Conservation (phyloP, 768 basidiomycete species). For the Tulasnella sp. region DNA sequence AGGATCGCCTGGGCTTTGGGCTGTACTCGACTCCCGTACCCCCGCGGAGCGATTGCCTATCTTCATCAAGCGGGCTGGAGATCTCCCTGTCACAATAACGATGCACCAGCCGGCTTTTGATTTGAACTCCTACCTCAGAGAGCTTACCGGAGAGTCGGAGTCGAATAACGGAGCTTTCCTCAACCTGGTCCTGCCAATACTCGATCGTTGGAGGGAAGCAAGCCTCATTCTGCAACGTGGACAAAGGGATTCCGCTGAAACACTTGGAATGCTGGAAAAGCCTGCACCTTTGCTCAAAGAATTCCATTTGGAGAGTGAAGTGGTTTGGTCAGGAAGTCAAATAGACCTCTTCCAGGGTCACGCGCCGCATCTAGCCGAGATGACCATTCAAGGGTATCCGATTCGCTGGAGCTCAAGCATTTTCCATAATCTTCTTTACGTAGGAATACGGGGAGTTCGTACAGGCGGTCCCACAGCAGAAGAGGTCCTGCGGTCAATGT, state of each 20-base stretch:
- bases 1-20: neutral
- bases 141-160: too few species aligned
- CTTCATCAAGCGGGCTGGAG: too few species aligned
- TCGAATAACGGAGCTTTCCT: too few species aligned
- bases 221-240: too few species aligned
- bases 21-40: neutral
- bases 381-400: neutral
- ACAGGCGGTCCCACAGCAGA: neutral
- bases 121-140: too few species aligned
- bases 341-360: neutral
- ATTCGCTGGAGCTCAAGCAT: neutral
- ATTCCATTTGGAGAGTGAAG: neutral
- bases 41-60: too few species aligned
- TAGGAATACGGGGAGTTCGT: neutral
- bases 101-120: too few species aligned
- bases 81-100: too few species aligned
- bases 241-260: too few species aligned
- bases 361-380: neutral
- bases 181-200: neutral
- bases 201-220: neutral
- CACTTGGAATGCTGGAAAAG: neutral
- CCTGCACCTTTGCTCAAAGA: neutral
- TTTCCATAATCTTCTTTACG: neutral
- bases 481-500: neutral
- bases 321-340: neutral